Evolutionary conservation across 2,329 filamentous ascomycete species (phyloP), one percentile per base, ranked within the genome.

Genomic region (Geosmithia putterillii): DNA sequence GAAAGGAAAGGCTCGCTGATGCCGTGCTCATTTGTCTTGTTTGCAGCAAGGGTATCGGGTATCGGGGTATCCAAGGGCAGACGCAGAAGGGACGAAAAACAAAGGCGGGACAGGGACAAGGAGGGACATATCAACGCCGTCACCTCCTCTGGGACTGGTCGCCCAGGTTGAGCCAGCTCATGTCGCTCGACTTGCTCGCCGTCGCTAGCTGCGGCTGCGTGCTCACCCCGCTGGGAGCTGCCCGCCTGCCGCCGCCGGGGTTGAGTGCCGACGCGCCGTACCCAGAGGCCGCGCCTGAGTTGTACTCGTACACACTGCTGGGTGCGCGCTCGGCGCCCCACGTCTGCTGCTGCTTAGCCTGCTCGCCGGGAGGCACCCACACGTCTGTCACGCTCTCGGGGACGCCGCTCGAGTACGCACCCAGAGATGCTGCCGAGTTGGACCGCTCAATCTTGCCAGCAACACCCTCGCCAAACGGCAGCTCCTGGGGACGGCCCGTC

Each of bases 91-190:
- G 8, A 28, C 22, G 18, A 36, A 35, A 34, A 28, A 12, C 25
- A 22, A 41, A 25, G 19, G 23, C 4, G 25, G 36, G 14, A 34
- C 10, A 34, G 18, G 12, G 19, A 25, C 20, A 21, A 10, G 20
- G 38, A 28, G 39, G 28, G 17, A 18, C 10, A 6, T 32, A 32
- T 32, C 10, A 4, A 32, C 10, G 15, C 28, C 28, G 15, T 7
- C 23, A 32, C 15, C 21, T 32, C 17, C 17, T 42, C 8, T 8
- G 41, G 37, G 54, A 49, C 34, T 58, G 55, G 34, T 73, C 73
- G 40, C 78, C 79, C 17, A 88, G 68, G 54, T 88, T 87, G 49
- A 89, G 63, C 84, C 84, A 89, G 61, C 81, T 86, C 81, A 88
- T 85, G 58, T 88, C 84, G 42, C 71, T 72, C 12, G 72, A 70